Conservation (phyloP, 164 flowering plant species). For the Tinospora cordifolia region DNA sequence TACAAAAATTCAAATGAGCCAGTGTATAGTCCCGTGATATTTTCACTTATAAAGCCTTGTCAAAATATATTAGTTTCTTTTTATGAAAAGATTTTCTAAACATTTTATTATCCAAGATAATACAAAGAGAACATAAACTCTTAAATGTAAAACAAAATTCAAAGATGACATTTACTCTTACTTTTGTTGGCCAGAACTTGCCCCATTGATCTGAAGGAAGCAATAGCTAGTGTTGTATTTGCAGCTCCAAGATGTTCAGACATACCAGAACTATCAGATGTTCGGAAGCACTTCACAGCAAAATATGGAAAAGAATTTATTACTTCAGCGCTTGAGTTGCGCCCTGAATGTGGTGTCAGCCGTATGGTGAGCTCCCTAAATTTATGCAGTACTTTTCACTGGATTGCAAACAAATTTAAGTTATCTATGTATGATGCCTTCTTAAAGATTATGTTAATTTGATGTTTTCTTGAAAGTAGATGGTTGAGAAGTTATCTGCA, state of each 20-base stretch:
- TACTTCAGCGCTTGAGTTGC: slow-evolving; percentile 70
- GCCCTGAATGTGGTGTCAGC: slow-evolving; percentile 82
- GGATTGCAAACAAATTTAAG: slow-evolving; percentile 2
- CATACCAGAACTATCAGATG: slow-evolving; percentile 66
- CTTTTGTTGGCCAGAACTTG: slow-evolving; percentile 45
- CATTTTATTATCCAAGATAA: neutral
- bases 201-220: slow-evolving; percentile 93
- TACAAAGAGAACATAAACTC: neutral
- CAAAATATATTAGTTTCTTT: neutral
- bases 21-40: too few species aligned
- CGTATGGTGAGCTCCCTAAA: slow-evolving; percentile 50
- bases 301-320: slow-evolving; percentile 93
- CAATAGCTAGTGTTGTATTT: slow-evolving; percentile 72
- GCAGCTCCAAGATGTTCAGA: slow-evolving; percentile 90
- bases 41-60: too few species aligned
- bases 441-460: neutral
- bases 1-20: too few species aligned
- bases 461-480: slow-evolving; percentile 24
- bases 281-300: slow-evolving; percentile 62
- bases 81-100: neutral
- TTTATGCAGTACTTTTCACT: slow-evolving; percentile 1
- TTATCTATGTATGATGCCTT: neutral
- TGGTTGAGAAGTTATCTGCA: slow-evolving; percentile 87
- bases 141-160: neutral
- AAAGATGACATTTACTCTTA: neutral